These are phyloP conservation scores for Coniochaeta pulveracea DNA, from an alignment of 2,329 filamentous ascomycete species.

Conservation along the genomic window DNA sequence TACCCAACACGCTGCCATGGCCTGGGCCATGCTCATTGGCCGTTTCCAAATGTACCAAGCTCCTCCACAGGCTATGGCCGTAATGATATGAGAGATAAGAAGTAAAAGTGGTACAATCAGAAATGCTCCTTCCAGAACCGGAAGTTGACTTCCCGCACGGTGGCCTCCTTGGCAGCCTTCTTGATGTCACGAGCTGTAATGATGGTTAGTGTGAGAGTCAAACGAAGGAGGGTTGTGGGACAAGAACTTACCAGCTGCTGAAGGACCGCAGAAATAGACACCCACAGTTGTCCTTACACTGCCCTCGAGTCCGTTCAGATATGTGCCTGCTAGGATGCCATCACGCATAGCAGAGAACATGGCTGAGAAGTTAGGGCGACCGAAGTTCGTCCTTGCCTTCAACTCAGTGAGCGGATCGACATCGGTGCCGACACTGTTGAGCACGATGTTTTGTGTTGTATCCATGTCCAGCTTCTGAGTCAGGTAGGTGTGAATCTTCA, in stretches of 20 bases:
- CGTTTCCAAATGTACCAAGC: too few species aligned
- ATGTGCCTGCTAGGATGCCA: slow-evolving; percentile 75
- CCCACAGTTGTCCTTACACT: slow-evolving; percentile 75
- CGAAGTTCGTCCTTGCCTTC: slow-evolving; percentile 84
- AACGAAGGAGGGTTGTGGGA: neutral
- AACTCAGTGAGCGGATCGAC: slow-evolving; percentile 89
- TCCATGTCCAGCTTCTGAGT: slow-evolving; percentile 89
- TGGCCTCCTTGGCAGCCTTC: slow-evolving; percentile 63
- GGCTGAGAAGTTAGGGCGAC: slow-evolving; percentile 76
- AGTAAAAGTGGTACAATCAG: slow-evolving; percentile 21
- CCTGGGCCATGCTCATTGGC: too few species aligned
- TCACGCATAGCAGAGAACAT: slow-evolving; percentile 79
- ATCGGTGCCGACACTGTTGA: slow-evolving; percentile 84
- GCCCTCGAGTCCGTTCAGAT: slow-evolving; percentile 71
- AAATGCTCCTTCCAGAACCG: slow-evolving; percentile 99
- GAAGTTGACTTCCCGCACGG: slow-evolving; percentile 73
- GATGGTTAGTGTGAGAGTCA: slow-evolving; percentile 20
- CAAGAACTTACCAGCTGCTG: slow-evolving; percentile 43
- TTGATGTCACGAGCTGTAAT: slow-evolving; percentile 71
- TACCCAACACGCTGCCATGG: too few species aligned
- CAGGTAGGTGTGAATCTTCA: slow-evolving; percentile 96
- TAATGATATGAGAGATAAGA: too few species aligned
- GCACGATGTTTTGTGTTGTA: slow-evolving; percentile 89
- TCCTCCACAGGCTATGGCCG: too few species aligned
- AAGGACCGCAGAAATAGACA: slow-evolving; percentile 96